Base-by-base conservation (phyloP, 441 rosid genomes). In the Gossypium lobatum region DNA sequence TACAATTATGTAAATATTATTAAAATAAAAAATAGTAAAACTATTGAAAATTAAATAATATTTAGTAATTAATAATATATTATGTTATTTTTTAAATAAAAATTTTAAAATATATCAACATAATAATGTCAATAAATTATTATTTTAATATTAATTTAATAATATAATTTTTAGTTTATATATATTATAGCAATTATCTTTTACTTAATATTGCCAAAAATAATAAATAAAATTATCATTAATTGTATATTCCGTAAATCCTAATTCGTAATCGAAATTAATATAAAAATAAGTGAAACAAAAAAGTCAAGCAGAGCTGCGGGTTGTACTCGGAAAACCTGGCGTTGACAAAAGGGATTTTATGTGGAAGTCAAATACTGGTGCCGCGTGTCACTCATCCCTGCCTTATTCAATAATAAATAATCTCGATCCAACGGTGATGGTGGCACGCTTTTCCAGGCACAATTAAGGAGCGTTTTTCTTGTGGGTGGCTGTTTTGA, bases 391-490 rank as follows among this genome's bases (percentile, higher is more conserved):
- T 21, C 70, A 20, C 17, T 45, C 34, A 11, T 4, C 28, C 53
- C 31, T 65, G 21, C 17, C 1, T 39, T 50, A 50, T 39, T 64
- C 6, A 20, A 6, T 1, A 5, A 5, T 31, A 31, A 6, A 34
- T 6, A 34, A 34, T 34, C 8, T 45, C 54, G 18, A 65, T 65
- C 70, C 70, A 65, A 65, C 70, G 70, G 70, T 45, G 70, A 42
- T 13, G 1, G 54, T 11, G 54, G 54, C 34, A 65, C 54, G 31
- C 54, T 65, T 65, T 65, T 65, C 18, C 34, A 11, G 18, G 55
- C 70, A 42, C 2, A 65, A 42, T 65, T 45, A 42, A 45, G 34
- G 18, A 13, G 34, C 13, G 34, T 65, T 21, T 65, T 65, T 9
- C 31, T 64, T 42, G 53, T 42, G 70, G 52, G n/a, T 39, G 55